Conservation (phyloP, 164 flowering plant species). For the Berberis vulgaris region DNA sequence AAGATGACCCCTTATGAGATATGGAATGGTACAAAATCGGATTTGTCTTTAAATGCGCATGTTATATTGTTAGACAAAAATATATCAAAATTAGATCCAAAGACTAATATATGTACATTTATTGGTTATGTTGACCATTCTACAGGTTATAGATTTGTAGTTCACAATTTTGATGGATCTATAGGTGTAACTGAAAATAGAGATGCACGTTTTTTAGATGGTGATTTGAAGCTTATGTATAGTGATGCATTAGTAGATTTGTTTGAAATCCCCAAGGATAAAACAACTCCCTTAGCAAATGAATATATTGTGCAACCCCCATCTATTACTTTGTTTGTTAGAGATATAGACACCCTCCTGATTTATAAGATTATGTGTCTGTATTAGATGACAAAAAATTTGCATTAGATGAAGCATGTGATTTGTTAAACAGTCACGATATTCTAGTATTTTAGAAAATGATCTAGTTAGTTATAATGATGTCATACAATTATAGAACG, state of each 20-base stretch:
- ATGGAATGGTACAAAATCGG: background rate
- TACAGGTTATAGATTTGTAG: background rate
- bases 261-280: background rate
- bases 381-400: no score
- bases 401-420: no score
- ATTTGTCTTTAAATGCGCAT: slow-evolving; percentile 1
- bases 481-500: no score
- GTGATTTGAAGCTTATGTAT: background rate
- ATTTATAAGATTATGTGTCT: no score
- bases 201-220: background rate
- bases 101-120: background rate
- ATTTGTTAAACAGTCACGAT: no score
- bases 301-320: no score
- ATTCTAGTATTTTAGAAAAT: no score
- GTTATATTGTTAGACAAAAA: slow-evolving; percentile 5
- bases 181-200: background rate
- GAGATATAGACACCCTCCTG: no score
- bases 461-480: no score
- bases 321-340: no score
- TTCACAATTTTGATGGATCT: background rate
- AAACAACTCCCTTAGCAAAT: background rate
- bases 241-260: background rate
- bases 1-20: slow-evolving; percentile 1
- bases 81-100: background rate
- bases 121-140: background rate